A percentile compares a stretch with the other conserved stretches of the same genome.
Conservation (phyloP, 768 basidiomycete genomes). For the Rubroboletus satanas region DNA sequence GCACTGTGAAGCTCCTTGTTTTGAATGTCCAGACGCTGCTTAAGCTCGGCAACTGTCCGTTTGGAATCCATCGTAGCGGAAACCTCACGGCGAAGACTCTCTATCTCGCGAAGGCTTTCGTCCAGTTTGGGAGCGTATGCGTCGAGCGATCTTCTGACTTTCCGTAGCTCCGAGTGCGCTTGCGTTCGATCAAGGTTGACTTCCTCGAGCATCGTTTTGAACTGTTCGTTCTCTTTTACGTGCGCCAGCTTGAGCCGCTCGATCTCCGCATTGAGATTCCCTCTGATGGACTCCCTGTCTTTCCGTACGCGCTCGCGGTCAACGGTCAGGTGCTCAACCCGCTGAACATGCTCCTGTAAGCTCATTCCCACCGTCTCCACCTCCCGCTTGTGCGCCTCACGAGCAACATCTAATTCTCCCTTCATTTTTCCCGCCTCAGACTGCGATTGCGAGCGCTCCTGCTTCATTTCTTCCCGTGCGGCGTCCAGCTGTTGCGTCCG, state of each 20-base stretch:
- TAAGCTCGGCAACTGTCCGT: constrained; percentile 10
- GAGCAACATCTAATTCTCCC: constrained; percentile 11
- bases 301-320: constrained; percentile 26
- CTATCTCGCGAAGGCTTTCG: constrained; percentile 13
- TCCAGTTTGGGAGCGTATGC: constrained; percentile 18
- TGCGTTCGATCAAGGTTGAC: constrained; percentile 19
- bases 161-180: constrained; percentile 21
- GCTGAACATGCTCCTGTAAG: constrained; percentile 19
- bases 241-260: constrained; percentile 17
- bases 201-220: constrained; percentile 24
- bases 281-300: constrained; percentile 20
- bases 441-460: constrained; percentile 8
- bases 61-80: constrained; percentile 7
- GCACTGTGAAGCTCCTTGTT: constrained; percentile 19
- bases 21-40: constrained; percentile 18
- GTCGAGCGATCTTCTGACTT: constrained; percentile 19
- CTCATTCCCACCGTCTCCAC: constrained; percentile 13
- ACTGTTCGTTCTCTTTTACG: constrained; percentile 14
- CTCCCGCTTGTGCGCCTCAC: constrained; percentile 9
- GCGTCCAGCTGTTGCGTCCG: constrained; percentile 15
- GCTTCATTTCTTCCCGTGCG: constrained; percentile 9
- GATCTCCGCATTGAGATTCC: constrained; percentile 19
- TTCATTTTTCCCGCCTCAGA: constrained; percentile 11
- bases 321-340: constrained; percentile 17
- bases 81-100: constrained; percentile 18